phyloP scores from a whole-genome alignment of 2,329 filamentous ascomycete genomes.

The Aspergillus neoniger region DNA sequence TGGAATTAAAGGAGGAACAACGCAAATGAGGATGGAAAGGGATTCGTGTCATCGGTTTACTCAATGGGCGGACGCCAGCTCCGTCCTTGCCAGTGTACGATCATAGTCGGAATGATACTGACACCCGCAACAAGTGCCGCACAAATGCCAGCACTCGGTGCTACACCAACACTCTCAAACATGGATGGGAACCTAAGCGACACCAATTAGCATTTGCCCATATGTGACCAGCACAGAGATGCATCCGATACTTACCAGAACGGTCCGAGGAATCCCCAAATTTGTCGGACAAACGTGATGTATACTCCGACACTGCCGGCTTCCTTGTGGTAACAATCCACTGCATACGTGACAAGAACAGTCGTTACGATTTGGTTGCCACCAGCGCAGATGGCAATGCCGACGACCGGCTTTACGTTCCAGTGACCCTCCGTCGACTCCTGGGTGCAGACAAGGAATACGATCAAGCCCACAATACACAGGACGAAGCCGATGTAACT shows the following conservation, averaged over 20 bases:
- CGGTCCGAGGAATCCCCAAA: conserved; percentile 42
- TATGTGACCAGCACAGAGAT: not conserved
- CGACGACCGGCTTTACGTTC: conserved; percentile 60
- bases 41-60: conserved; percentile 1
- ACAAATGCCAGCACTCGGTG: conserved; percentile 34
- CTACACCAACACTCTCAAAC: conserved; percentile 38
- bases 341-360: conserved; percentile 61
- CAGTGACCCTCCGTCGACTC: conserved; percentile 50
- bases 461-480: conserved; percentile 56
- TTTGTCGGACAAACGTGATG: conserved; percentile 57
- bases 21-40: not conserved
- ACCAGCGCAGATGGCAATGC: conserved; percentile 54
- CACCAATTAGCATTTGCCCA: conserved; percentile 17
- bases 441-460: conserved; percentile 59
- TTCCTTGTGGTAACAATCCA: conserved; percentile 60
- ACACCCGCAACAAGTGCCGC: conserved; percentile 33
- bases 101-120: conserved; percentile 35
- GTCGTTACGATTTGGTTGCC: conserved; percentile 67
- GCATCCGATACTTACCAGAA: conserved; percentile 35
- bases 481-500: conserved; percentile 57
- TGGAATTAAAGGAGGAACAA: not conserved
- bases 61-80: conserved; percentile 24
- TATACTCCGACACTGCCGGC: conserved; percentile 62
- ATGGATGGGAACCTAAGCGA: conserved; percentile 35
- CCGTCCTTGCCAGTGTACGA: conserved; percentile 32